phyloP scores from a whole-genome alignment of 139 green algal genomes.

The Yamagishiella unicocca region DNA sequence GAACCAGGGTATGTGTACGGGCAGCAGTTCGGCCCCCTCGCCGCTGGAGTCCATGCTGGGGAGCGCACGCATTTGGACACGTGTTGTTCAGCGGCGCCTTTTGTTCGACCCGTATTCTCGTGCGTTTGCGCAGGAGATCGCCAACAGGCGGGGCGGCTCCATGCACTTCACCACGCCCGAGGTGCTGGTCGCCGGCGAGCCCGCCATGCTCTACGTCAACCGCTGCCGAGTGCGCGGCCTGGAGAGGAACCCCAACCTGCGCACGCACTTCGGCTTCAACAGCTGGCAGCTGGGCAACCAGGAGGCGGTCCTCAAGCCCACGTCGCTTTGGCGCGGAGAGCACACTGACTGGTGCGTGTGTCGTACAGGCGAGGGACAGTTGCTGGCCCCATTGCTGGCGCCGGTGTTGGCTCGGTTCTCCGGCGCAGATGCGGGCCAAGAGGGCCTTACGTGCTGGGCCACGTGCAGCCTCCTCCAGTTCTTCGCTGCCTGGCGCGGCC shows the following conservation, averaged over 20 bases:
- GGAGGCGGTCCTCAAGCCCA: constrained; percentile 27
- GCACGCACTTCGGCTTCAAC: constrained; percentile 52
- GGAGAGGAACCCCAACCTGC: constrained; percentile 38
- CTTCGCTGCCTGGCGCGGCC: too few species aligned
- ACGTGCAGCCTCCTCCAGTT: too few species aligned
- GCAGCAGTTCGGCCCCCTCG: too few species aligned
- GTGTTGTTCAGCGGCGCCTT: too few species aligned
- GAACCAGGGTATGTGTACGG: too few species aligned
- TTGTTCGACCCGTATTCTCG: background rate
- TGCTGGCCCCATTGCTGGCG: too few species aligned
- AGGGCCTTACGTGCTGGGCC: too few species aligned
- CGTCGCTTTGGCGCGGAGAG: constrained; percentile 20
- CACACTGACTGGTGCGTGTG: constrained; percentile 53
- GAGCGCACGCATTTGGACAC: too few species aligned
- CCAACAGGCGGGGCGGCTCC: constrained; percentile 8
- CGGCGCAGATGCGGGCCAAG: too few species aligned
- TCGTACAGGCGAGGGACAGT: too few species aligned
- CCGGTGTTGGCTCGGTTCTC: too few species aligned
- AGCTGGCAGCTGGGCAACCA: constrained; percentile 11
- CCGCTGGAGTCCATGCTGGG: too few species aligned
- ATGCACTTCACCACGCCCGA: constrained; percentile 58
- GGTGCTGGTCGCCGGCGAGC: constrained; percentile 45
- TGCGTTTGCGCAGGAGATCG: constrained; percentile 11
- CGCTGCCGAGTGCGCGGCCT: background rate
- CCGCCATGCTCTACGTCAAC: constrained; percentile 57